Conservation (phyloP, 371 early-diverging fungal genomes). For the Rhizopus microsporus region DNA sequence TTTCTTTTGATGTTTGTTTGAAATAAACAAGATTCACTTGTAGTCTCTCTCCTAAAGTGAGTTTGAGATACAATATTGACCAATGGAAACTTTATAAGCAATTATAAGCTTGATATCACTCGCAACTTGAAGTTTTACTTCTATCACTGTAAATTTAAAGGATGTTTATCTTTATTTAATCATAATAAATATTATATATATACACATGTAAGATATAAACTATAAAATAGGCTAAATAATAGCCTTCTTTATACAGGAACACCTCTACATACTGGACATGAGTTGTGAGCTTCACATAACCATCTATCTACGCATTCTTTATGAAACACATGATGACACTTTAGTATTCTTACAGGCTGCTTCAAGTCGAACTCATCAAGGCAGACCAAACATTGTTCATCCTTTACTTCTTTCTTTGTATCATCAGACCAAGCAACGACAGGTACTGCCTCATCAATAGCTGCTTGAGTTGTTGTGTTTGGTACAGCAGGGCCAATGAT, state of each 20-base stretch:
- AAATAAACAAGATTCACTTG: too few relatives aligned
- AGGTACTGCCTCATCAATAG: conserved; percentile 45
- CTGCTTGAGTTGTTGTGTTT: conserved; percentile 51
- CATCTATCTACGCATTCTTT: conserved; percentile 84
- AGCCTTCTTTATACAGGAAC: conserved; percentile 33
- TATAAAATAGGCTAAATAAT: too few relatives aligned
- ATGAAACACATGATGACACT: conserved; percentile 86
- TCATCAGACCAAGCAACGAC: conserved; percentile 39
- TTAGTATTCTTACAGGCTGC: conserved; percentile 67
- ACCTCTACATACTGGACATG: conserved; percentile 50
- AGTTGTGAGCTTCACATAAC: conserved; percentile 58
- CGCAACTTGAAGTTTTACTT: too few relatives aligned
- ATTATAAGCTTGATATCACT: too few relatives aligned
- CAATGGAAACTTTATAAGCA: too few relatives aligned
- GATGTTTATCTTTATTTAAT: too few relatives aligned
- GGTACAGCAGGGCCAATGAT: conserved; percentile 65
- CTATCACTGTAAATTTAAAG: too few relatives aligned
- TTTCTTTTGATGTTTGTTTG: too few relatives aligned
- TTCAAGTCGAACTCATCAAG: conserved; percentile 66
- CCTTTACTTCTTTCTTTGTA: conserved; percentile 22
- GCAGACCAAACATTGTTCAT: conserved; percentile 61
- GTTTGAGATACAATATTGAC: too few relatives aligned
- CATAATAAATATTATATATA: too few relatives aligned
- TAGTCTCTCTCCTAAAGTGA: too few relatives aligned
- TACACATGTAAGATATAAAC: too few relatives aligned